Evolutionary conservation across 805 yeast genomes (phyloP).

Genomic region (Nakazawaea wickerhamii): DNA sequence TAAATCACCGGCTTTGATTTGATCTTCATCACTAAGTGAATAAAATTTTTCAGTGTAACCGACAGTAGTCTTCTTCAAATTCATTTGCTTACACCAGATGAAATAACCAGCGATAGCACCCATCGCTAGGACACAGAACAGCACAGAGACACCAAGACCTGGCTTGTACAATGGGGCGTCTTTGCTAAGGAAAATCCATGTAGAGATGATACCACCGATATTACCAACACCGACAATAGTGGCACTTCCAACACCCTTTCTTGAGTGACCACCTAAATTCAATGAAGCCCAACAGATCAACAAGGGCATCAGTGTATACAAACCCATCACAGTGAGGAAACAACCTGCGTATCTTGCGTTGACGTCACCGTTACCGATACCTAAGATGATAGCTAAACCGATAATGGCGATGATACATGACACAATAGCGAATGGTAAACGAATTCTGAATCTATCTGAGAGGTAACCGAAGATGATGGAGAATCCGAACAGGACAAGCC

Average conservation of each 20-base stretch:
- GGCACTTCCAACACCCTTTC: constrained; percentile 52
- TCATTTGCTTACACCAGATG: constrained; percentile 22
- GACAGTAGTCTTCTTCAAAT: constrained; percentile 18
- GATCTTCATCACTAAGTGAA: constrained; percentile 20
- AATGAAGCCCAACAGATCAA: constrained; percentile 53
- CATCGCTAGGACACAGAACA: constrained; percentile 37
- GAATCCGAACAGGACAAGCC: constrained; percentile 70
- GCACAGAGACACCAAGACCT: constrained; percentile 42
- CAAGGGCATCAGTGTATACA: constrained; percentile 53
- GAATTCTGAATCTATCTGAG: constrained; percentile 47
- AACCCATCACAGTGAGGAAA: constrained; percentile 45
- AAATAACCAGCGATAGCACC: constrained; percentile 30
- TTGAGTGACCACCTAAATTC: constrained; percentile 49
- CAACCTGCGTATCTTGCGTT: constrained; percentile 49
- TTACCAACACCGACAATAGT: constrained; percentile 60
- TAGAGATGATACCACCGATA: constrained; percentile 56
- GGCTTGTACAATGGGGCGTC: constrained; percentile 49
- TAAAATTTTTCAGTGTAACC: constrained; percentile 25
- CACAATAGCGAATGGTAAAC: constrained; percentile 34
- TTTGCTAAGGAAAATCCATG: constrained; percentile 40
- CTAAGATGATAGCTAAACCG: constrained; percentile 48
- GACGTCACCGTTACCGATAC: constrained; percentile 26
- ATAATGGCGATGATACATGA: constrained; percentile 29
- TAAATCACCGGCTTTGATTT: constrained; percentile 28
- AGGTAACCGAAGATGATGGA: constrained; percentile 55